Percentiles rank a stretch among this genome's conserved stretches.
Conservation (phyloP, 2,329 filamentous ascomycete species). For the Fusarium robinianum region DNA sequence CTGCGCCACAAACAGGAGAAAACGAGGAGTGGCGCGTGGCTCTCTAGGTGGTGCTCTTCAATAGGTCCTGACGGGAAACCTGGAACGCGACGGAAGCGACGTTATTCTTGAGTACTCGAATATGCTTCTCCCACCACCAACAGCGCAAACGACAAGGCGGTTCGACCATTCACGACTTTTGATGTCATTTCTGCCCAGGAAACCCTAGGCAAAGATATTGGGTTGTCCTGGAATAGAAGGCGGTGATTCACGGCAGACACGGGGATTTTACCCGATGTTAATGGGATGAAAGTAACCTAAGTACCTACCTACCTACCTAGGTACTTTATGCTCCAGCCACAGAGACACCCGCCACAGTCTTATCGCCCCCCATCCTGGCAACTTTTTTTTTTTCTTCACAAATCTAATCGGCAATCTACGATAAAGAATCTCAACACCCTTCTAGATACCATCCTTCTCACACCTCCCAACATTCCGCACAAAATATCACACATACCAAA, state of each 20-base stretch:
- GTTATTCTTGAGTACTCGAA: neutral
- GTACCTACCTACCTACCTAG: no score
- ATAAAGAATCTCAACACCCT: constrained; percentile 20
- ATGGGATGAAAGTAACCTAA: no score
- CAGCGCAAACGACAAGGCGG: constrained; percentile 21
- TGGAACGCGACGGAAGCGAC: no score
- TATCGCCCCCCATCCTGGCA: constrained; percentile 10
- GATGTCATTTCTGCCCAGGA: constrained; percentile 34
- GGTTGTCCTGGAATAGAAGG: constrained; percentile 26
- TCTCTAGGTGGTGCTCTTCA: neutral
- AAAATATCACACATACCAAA: constrained; percentile 16
- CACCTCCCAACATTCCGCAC: constrained; percentile 10
- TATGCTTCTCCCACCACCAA: constrained; percentile 19
- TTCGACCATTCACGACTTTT: constrained; percentile 27
- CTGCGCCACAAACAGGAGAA: constrained; percentile 9
- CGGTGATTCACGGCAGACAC: constrained; percentile 30
- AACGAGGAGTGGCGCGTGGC: constrained; percentile 5
- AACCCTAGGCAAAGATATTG: constrained; percentile 8
- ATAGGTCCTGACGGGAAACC: no score
- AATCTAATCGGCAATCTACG: constrained; percentile 14
- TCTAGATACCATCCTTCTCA: constrained; percentile 17
- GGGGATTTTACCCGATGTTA: constrained; percentile 4
- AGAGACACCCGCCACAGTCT: constrained; percentile 22
- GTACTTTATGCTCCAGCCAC: constrained; percentile 20
- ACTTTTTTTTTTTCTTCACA: constrained; percentile 35